phyloP scores from a whole-genome alignment of 2,329 filamentous ascomycete species.

The Herpotrichia juniperi region DNA sequence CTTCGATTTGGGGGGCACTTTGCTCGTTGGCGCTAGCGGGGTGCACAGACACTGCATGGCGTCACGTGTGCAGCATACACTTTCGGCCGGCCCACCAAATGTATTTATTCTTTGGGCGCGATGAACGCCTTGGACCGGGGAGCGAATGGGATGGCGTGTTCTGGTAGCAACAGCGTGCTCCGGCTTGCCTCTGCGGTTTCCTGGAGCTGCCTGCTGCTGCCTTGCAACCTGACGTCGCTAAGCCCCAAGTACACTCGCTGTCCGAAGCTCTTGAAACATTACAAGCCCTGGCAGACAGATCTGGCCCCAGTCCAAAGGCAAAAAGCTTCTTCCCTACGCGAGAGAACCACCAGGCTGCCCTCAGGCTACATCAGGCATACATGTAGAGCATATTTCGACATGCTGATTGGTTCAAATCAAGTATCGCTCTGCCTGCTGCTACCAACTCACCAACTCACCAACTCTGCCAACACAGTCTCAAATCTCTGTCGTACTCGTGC shows the following conservation, averaged over 20 bases:
- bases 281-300: conserved; percentile 4
- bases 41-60: conserved; percentile 2
- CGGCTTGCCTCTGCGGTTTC: conserved; percentile 10
- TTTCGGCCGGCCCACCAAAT: background rate
- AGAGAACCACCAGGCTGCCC: background rate
- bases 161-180: conserved; percentile 2
- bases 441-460: too few relatives aligned
- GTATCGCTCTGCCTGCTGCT: too few relatives aligned
- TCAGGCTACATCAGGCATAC: conserved; percentile 1
- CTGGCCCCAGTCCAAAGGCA: conserved; percentile 4
- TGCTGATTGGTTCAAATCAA: too few relatives aligned
- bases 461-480: too few relatives aligned
- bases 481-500: too few relatives aligned
- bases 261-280: conserved; percentile 20
- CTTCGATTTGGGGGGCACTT: conserved; percentile 14
- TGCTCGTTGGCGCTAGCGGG: background rate
- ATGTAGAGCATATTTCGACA: background rate
- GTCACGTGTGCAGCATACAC: conserved; percentile 23
- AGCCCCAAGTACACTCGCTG: conserved; percentile 18
- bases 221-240: conserved; percentile 24
- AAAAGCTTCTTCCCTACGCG: conserved; percentile 14
- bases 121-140: background rate
- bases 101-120: background rate
- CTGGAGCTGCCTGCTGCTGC: conserved; percentile 40
- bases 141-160: background rate